phyloP scores from a whole-genome alignment of 2,329 filamentous ascomycete genomes.

The Nemania bipapillata region DNA sequence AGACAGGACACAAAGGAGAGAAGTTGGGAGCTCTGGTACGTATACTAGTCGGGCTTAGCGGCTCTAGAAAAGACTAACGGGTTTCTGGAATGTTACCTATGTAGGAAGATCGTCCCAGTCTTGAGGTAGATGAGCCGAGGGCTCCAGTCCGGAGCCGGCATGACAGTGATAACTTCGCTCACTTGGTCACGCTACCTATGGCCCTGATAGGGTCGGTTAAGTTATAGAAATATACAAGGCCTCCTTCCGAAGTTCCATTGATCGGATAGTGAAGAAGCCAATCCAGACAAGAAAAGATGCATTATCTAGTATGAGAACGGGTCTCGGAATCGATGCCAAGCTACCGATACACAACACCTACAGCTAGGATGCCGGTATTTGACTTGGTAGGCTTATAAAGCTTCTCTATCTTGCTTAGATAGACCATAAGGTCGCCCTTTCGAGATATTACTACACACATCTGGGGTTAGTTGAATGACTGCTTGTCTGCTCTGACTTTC shows the following conservation, averaged over 20 bases:
- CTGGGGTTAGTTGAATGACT: neutral
- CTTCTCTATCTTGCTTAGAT: neutral
- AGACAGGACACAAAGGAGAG: neutral
- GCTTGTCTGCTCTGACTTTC: neutral
- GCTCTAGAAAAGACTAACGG: neutral
- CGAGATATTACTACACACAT: neutral
- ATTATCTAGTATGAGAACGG: neutral
- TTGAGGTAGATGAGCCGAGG: neutral
- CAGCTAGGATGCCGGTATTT: neutral
- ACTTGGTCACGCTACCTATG: neutral
- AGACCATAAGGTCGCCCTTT: neutral
- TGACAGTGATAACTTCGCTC: neutral
- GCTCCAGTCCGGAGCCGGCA: neutral
- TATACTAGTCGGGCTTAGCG: constrained; percentile 3
- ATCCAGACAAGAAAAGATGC: neutral
- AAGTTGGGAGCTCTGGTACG: neutral
- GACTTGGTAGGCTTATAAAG: neutral
- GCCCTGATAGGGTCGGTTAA: neutral
- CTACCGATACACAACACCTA: neutral
- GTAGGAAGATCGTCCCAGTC: neutral
- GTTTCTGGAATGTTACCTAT: neutral
- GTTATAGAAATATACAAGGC: neutral
- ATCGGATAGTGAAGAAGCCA: constrained; percentile 12
- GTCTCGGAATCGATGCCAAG: constrained; percentile 3
- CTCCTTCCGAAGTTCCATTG: neutral